Evolutionary conservation across 805 yeast genomes (phyloP).

Genomic region (Pichia insulana): DNA sequence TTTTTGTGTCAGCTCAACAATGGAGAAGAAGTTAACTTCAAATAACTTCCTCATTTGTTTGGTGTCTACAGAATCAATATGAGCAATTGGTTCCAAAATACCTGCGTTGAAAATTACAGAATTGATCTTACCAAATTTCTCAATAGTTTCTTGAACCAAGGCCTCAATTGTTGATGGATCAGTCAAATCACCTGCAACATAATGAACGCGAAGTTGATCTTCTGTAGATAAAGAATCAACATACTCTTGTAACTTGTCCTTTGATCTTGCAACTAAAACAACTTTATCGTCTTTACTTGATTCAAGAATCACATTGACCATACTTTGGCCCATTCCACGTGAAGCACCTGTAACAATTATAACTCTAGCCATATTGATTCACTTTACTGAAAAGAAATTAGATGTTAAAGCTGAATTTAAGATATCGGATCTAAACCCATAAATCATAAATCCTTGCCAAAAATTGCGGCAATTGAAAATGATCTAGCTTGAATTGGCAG

Average conservation of each 20-base stretch:
- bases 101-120: constrained; percentile 77
- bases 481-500: no score
- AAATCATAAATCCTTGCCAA: no score
- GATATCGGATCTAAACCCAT: no score
- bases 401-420: no score
- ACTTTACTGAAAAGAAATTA: no score
- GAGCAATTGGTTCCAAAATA: constrained; percentile 65
- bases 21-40: constrained; percentile 72
- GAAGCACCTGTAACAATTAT: constrained; percentile 57
- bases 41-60: constrained; percentile 53
- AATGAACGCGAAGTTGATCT: constrained; percentile 42
- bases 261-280: constrained; percentile 71
- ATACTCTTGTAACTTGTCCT: constrained; percentile 30
- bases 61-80: constrained; percentile 37
- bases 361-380: constrained; percentile 8
- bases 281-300: constrained; percentile 30
- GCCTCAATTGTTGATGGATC: constrained; percentile 21
- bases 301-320: constrained; percentile 44
- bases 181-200: constrained; percentile 55
- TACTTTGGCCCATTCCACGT: constrained; percentile 73
- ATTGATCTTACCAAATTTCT: constrained; percentile 47
- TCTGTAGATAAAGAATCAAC: constrained; percentile 33
- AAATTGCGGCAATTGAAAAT: no score
- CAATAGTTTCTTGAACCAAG: constrained; percentile 8
- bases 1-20: constrained; percentile 48